Evolutionary conservation across 177 flowering plant species (phyloP).

Genomic region (Vitis hybrid): DNA sequence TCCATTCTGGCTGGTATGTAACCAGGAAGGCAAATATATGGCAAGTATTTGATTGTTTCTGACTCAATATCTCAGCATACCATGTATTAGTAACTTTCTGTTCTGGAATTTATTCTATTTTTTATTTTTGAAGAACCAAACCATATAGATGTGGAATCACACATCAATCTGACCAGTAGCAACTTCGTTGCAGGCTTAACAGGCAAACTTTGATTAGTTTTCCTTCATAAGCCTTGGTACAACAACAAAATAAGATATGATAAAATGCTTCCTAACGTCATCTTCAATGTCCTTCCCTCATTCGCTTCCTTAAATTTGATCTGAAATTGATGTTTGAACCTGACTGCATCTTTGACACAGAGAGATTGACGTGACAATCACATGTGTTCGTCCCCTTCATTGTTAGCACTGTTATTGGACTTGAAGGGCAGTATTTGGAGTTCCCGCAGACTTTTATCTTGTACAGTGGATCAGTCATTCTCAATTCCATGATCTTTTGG

Average conservation of each 20-base stretch:
- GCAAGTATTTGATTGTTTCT: too few relatives aligned
- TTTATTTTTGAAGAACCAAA: too few relatives aligned
- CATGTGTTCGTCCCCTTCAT: constrained; percentile 11
- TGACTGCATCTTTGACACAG: constrained; percentile 7
- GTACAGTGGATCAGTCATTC: constrained; percentile 18
- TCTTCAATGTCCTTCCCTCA: constrained; percentile 5
- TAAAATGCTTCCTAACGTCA: background rate
- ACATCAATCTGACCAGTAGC: too few relatives aligned
- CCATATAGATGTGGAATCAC: too few relatives aligned
- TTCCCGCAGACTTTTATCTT: constrained; percentile 7
- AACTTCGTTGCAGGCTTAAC: too few relatives aligned
- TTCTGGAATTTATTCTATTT: too few relatives aligned
- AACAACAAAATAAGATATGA: background rate
- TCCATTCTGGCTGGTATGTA: too few relatives aligned
- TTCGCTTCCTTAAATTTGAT: constrained; percentile 5
- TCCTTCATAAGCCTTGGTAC: background rate
- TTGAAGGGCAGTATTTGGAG: constrained; percentile 33
- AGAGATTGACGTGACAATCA: constrained; percentile 23
- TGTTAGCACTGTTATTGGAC: constrained; percentile 53
- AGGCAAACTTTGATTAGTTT: background rate
- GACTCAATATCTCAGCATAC: too few relatives aligned
- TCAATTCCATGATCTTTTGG: constrained; percentile 35
- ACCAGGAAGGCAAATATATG: too few relatives aligned
- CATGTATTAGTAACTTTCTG: too few relatives aligned
- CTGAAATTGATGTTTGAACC: background rate